Evolutionary conservation across 192 early-diverging fungal genomes (phyloP).

Genomic region (Entophlyctis luteolus): DNA sequence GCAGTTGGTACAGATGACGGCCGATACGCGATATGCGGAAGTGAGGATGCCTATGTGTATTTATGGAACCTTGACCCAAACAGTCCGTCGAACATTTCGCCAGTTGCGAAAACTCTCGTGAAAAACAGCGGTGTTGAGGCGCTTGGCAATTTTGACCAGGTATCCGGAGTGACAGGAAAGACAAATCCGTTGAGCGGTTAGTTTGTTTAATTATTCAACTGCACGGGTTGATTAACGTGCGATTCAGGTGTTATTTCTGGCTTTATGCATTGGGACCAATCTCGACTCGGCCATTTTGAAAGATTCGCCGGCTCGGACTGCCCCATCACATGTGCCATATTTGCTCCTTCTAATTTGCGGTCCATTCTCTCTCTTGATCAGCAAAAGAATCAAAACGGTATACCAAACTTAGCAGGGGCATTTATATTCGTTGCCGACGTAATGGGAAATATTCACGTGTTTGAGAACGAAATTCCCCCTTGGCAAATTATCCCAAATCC

Average conservation of each 20-base stretch:
- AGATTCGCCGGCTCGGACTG: slow-evolving; percentile 3
- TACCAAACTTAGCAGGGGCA: slow-evolving; percentile 1
- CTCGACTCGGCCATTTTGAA: slow-evolving; percentile 10
- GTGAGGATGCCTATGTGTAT: slow-evolving; percentile 73
- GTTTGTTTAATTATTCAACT: too few relatives aligned
- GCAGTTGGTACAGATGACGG: slow-evolving; percentile 77
- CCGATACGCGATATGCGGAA: slow-evolving; percentile 74
- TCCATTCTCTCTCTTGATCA: slow-evolving; percentile 8
- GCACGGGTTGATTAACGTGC: too few relatives aligned
- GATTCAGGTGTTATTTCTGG: background rate
- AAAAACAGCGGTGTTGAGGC: too few relatives aligned
- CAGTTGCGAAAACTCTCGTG: background rate
- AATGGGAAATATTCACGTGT: slow-evolving; percentile 19
- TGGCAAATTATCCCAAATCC: background rate
- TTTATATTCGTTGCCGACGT: slow-evolving; percentile 10
- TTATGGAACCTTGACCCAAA: slow-evolving; percentile 40
- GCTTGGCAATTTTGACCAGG: too few relatives aligned
- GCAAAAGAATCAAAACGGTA: background rate
- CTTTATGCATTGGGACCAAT: slow-evolving; percentile 21
- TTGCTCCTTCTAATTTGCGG: slow-evolving; percentile 11
- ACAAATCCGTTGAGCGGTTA: too few relatives aligned
- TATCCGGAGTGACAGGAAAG: too few relatives aligned
- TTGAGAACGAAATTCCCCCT: slow-evolving; percentile 11
- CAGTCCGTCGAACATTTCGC: background rate
- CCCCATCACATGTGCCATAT: background rate